These are phyloP conservation scores for Takashimella tepidaria DNA, from an alignment of 1,284 basidiomycete species.

Conservation along the genomic window DNA sequence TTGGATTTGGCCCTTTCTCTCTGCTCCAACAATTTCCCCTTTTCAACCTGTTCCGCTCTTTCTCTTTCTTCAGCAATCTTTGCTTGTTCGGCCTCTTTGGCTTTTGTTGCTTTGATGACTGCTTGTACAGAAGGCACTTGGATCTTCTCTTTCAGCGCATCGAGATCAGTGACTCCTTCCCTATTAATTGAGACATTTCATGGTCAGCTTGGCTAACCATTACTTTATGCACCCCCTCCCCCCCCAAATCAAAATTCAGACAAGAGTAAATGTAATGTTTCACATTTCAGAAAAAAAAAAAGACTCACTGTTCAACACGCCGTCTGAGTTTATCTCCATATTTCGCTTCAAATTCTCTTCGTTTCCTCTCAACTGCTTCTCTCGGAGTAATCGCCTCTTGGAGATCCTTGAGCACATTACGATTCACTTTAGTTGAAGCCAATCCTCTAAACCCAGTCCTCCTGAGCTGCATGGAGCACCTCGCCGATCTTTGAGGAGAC, in stretches of 20 bases:
- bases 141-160: conserved; percentile 45
- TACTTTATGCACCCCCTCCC: no score
- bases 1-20: conserved; percentile 25
- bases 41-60: conserved; percentile 7
- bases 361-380: conserved; percentile 43
- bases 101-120: conserved; percentile 25
- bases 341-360: conserved; percentile 43
- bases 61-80: conserved; percentile 7
- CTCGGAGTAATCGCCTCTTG: conserved; percentile 38
- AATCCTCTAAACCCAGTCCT: no score
- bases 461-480: no score
- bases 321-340: conserved; percentile 46
- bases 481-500: no score
- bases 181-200: no score
- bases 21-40: conserved; percentile 40
- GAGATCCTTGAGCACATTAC: conserved; percentile 15
- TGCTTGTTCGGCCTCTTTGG: conserved; percentile 11
- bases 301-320: conserved; percentile 44
- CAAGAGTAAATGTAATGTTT: no score
- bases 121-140: conserved; percentile 29
- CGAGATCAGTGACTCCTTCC: conserved; percentile 41
- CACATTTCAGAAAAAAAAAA: no score
- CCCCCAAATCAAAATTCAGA: no score
- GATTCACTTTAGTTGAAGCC: background rate
- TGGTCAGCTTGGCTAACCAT: no score